These are phyloP conservation scores for Jacaranda copaia DNA, from an alignment of 257 asterid genomes.

Conservation along the genomic window DNA sequence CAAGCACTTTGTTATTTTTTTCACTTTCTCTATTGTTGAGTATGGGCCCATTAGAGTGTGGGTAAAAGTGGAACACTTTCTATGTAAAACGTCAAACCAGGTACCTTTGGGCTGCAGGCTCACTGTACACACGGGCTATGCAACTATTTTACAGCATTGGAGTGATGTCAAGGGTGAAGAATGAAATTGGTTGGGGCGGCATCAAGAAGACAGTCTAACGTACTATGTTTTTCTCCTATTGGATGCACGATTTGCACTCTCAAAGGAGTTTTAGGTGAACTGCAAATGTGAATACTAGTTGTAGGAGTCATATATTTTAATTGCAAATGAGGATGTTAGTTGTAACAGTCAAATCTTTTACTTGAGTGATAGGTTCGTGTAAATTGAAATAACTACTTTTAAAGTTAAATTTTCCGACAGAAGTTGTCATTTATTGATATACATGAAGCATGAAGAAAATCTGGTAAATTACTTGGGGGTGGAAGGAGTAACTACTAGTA, in stretches of 20 bases:
- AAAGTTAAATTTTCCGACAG: not conserved
- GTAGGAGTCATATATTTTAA: not conserved
- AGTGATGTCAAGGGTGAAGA: not conserved
- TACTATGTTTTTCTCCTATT: not conserved
- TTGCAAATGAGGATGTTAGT: not conserved
- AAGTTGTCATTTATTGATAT: slow-evolving; percentile 6
- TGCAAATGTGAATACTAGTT: not conserved
- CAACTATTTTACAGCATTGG: not conserved
- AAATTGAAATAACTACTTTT: not conserved
- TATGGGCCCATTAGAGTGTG: too few species aligned
- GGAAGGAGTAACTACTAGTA: not conserved
- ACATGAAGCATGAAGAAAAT: not conserved
- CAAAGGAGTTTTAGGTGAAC: slow-evolving; percentile 14
- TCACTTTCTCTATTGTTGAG: too few species aligned
- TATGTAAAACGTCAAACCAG: too few species aligned
- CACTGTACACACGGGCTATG: too few species aligned
- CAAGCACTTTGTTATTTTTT: too few species aligned
- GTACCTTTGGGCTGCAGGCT: too few species aligned
- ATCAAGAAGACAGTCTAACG: not conserved
- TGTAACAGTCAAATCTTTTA: slow-evolving; percentile 11
- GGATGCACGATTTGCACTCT: slow-evolving; percentile 16
- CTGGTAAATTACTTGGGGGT: not conserved
- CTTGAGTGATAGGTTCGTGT: not conserved
- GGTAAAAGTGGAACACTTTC: too few species aligned
- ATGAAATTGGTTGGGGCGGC: not conserved